These are phyloP conservation scores for Neoboletus magnificus DNA, from an alignment of 768 basidiomycete genomes.

Conservation along the genomic window DNA sequence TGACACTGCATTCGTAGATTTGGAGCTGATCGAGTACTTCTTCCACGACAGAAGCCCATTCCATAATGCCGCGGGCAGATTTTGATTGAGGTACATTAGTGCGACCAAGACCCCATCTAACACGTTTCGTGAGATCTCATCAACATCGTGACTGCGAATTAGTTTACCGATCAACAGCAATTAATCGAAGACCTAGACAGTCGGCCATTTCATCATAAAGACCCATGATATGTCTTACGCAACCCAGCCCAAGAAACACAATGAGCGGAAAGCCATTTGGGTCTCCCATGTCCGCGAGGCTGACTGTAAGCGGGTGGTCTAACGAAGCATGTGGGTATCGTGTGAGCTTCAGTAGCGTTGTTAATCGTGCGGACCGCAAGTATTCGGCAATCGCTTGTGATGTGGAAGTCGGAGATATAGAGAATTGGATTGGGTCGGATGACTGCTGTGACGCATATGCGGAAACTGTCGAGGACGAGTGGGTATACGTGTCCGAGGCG, in stretches of 20 bases:
- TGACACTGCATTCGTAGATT: constrained; percentile 77
- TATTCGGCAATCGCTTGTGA: constrained; percentile 82
- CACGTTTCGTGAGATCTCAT: constrained; percentile 9
- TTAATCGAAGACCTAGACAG: constrained; percentile 78
- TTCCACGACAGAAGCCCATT: constrained; percentile 89
- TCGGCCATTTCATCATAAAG: constrained; percentile 96
- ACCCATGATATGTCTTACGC: constrained; percentile 92
- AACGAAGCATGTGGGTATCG: constrained; percentile 76
- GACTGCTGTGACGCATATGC: constrained; percentile 22
- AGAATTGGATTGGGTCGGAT: constrained; percentile 27
- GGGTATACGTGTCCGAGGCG: constrained; percentile 53
- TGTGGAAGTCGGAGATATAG: constrained; percentile 49
- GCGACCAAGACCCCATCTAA: constrained; percentile 88
- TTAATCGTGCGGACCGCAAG: constrained; percentile 81
- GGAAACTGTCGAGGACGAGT: constrained; percentile 41
- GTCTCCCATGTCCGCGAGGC: constrained; percentile 89
- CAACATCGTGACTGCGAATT: not conserved
- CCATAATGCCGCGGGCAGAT: constrained; percentile 74
- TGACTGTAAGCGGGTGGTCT: constrained; percentile 74
- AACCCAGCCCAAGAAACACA: constrained; percentile 90
- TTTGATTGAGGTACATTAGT: constrained; percentile 67
- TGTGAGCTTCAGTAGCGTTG: constrained; percentile 74
- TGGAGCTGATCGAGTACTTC: constrained; percentile 82
- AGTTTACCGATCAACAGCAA: constrained; percentile 86
- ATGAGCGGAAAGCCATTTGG: constrained; percentile 84